Evolutionary conservation across 495 filamentous ascomycete species (phyloP), one percentile per base, ranked within the genome.

Genomic region (Daldinia childiae): DNA sequence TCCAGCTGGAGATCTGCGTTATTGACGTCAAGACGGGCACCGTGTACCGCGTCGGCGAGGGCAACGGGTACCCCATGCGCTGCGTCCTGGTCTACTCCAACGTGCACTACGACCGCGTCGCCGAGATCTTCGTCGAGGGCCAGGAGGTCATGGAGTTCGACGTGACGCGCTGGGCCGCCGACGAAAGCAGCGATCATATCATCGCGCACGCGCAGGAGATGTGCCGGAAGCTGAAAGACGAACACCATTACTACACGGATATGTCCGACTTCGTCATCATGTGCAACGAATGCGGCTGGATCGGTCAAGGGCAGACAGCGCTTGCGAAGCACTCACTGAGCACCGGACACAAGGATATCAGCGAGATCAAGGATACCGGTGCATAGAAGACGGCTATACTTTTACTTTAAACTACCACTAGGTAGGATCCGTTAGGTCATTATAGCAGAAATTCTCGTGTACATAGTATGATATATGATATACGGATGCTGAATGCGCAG

Each of bases 91-190:
- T 98, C 1, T 99, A 98, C 79, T 94, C 92, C 0, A 94, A 93
- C 0, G 95, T 98, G 59, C 95, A 99, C 75, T 99, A 99, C 78
- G 95, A 99, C 78, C 89, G 91, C n/a, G 88, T 98, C 57, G 92
- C 91, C 0, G 85, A 96, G 72, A 88, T 86, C 9, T 90, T 91
- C 1, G 87, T 85, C 14, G 86, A 88, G 65, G 76, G 62, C 36
- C 85, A 87, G 24, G 86, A 86, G 7, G 82, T 85, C 57, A 82
- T 80, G 48, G 84, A 84, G 64, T 86, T 89, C 58, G 95, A 99
- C 72, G 87, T 89, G 26, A 92, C 92, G 52, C 86, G 93, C 7
- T 99, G 97, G 82, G 84, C 90, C 32, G 83, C 87, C 0, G 81
- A 82, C 9, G 17, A 48, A 19, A 75, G 58, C 15, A 91, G 97